phyloP scores from a whole-genome alignment of 2,329 filamentous ascomycete species.

The Alternaria novae-zelandiae region DNA sequence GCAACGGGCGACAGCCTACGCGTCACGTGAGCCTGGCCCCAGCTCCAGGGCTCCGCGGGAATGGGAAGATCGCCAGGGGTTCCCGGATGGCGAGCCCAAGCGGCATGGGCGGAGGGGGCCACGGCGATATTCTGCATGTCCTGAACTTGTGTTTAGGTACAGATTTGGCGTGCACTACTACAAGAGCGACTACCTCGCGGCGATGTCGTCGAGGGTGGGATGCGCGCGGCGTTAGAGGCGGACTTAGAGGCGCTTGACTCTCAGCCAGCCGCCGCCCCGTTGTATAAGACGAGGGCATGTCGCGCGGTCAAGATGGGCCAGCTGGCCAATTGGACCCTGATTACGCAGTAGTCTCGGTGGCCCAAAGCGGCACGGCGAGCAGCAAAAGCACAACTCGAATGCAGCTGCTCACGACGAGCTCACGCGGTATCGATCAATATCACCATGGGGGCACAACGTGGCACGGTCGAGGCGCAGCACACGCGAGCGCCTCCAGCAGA shows the following conservation, averaged over 20 bases:
- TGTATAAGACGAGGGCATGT: background rate
- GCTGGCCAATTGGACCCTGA: background rate
- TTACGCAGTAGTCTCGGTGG: background rate
- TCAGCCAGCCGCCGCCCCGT: background rate
- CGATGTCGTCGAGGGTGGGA: background rate
- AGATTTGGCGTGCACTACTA: background rate
- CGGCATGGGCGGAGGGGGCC: background rate
- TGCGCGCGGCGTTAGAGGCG: background rate
- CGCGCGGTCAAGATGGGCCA: background rate
- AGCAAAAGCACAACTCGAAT: background rate
- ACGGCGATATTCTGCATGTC: slow-evolving; percentile 1
- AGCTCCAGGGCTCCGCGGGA: slow-evolving; percentile 7
- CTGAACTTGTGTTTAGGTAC: background rate
- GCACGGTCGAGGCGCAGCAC: slow-evolving; percentile 34
- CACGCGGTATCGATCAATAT: slow-evolving; percentile 23
- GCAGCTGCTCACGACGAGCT: slow-evolving; percentile 7
- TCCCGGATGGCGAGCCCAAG: slow-evolving; percentile 3
- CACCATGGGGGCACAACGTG: slow-evolving; percentile 20
- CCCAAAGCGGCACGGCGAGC: background rate
- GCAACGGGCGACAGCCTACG: background rate
- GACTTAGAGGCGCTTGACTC: background rate
- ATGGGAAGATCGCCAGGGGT: slow-evolving; percentile 20
- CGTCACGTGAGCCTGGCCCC: slow-evolving; percentile 19
- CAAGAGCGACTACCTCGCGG: background rate
- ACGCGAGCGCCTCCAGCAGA: slow-evolving; percentile 40